phyloP scores from a whole-genome alignment of 805 yeast species.

The Yarrowia alimentaria region DNA sequence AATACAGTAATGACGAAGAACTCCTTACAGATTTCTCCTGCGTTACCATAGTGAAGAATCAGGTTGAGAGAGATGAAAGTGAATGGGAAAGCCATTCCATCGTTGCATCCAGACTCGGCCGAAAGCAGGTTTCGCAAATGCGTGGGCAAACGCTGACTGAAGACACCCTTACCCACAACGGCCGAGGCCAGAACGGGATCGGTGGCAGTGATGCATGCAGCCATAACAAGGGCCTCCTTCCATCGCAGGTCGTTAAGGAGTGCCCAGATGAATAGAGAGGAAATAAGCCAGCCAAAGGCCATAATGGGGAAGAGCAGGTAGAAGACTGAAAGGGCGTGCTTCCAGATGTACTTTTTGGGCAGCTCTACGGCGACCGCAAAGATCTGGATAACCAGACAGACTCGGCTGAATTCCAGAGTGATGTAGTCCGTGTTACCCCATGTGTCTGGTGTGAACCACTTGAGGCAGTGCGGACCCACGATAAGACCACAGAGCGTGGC shows the following conservation, averaged over 20 bases:
- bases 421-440: conserved; percentile 87
- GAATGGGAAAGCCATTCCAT: conserved; percentile 95
- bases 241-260: conserved; percentile 72
- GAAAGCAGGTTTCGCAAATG: conserved; percentile 78
- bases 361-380: conserved; percentile 93
- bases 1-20: conserved; percentile 76
- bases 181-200: conserved; percentile 96
- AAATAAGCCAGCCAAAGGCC: conserved; percentile 86
- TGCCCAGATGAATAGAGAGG: conserved; percentile 75
- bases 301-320: conserved; percentile 79
- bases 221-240: conserved; percentile 66
- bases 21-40: conserved; percentile 67
- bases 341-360: conserved; percentile 83
- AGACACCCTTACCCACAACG: conserved; percentile 90
- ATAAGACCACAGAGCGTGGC: conserved; percentile 83
- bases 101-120: conserved; percentile 89
- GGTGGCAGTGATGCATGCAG: conserved; percentile 92
- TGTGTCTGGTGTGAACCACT: conserved; percentile 76
- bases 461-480: conserved; percentile 80
- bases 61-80: conserved; percentile 66
- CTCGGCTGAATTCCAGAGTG: conserved; percentile 78
- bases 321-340: conserved; percentile 75
- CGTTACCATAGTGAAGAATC: conserved; percentile 62
- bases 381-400: conserved; percentile 81
- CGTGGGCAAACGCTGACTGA: conserved; percentile 89